phyloP scores from a whole-genome alignment of 345 rosid species.

The Mercurialis annua region DNA sequence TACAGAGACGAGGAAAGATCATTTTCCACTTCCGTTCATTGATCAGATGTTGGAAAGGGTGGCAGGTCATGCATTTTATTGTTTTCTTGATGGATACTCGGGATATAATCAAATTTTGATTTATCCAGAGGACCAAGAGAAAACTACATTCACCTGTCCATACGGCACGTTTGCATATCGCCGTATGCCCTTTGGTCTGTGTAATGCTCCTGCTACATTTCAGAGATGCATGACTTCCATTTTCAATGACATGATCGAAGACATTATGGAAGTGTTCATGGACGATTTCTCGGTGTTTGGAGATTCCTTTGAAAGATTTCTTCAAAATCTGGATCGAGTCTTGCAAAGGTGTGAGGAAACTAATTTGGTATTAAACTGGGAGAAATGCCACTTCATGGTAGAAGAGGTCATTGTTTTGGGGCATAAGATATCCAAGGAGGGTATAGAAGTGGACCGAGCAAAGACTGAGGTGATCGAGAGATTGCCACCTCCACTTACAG shows the following conservation, averaged over 20 bases:
- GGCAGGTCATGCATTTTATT: neutral
- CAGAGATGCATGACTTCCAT: too few species aligned
- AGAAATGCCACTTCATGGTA: neutral
- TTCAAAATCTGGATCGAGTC: too few species aligned
- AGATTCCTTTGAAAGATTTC: too few species aligned
- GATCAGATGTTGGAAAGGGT: neutral
- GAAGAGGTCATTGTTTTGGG: neutral
- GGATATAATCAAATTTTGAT: neutral
- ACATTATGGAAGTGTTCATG: too few species aligned
- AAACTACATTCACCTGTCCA: neutral
- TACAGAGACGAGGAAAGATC: neutral
- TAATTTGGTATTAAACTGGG: too few species aligned
- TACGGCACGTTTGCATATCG: neutral
- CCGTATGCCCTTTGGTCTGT: too few species aligned
- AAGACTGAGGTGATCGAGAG: neutral
- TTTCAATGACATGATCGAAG: too few species aligned
- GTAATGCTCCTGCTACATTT: too few species aligned
- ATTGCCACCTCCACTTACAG: neutral
- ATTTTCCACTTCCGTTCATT: neutral
- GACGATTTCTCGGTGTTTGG: too few species aligned
- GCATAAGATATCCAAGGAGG: neutral
- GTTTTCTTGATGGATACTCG: neutral
- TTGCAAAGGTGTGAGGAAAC: neutral
- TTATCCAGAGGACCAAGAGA: neutral
- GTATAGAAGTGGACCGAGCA: too few species aligned